Evolutionary conservation across 768 basidiomycete species (phyloP).

Genomic region (Fomitopsis pulvina): DNA sequence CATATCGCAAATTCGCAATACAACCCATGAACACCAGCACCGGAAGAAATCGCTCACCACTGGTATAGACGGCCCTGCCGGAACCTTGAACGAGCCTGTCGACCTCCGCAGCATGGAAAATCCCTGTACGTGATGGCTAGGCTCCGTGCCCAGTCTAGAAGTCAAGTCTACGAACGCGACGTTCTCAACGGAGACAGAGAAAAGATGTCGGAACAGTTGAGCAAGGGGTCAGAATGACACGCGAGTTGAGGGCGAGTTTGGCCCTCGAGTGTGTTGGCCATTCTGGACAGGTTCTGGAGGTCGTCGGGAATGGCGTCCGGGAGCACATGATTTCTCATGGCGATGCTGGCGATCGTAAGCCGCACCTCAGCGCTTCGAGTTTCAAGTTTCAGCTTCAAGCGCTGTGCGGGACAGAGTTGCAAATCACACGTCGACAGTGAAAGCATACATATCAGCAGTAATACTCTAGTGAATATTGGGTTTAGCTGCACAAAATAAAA

Average conservation of each 20-base stretch:
- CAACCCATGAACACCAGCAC: no score
- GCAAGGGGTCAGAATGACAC: background rate
- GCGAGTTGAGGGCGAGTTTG: background rate
- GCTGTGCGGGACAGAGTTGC: no score
- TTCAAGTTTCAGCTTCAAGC: no score
- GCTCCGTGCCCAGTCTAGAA: background rate
- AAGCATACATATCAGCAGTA: no score
- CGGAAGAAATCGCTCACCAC: background rate
- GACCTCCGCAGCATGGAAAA: background rate
- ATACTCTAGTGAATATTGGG: no score
- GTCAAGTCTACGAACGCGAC: background rate
- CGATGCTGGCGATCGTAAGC: no score
- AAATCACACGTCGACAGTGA: no score
- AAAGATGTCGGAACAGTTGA: background rate
- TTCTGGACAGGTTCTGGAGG: background rate
- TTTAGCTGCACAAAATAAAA: no score
- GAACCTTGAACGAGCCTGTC: background rate
- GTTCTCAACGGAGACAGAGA: background rate
- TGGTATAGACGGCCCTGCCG: background rate
- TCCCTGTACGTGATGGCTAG: background rate
- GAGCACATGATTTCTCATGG: background rate
- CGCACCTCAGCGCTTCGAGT: no score
- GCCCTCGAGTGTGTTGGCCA: background rate
- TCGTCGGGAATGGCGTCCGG: background rate
- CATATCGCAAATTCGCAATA: no score